Evolutionary conservation across 2,329 filamentous ascomycete genomes (phyloP).

Genomic region (Pezicula radicicola): DNA sequence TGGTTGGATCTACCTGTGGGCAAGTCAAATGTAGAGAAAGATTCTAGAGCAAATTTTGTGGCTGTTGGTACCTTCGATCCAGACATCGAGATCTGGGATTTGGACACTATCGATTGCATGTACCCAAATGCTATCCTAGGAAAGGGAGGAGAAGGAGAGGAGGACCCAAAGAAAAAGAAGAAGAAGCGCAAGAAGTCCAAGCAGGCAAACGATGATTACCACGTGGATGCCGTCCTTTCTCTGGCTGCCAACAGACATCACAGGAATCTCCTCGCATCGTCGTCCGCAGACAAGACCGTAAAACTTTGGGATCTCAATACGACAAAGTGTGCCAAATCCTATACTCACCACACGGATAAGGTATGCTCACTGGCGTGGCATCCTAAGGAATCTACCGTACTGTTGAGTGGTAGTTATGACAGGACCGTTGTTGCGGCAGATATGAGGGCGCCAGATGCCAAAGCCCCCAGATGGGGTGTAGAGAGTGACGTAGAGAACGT

Average conservation of each 20-base stretch:
- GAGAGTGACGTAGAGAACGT: slow-evolving; percentile 94
- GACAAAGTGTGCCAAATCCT: slow-evolving; percentile 89
- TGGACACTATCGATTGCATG: slow-evolving; percentile 96
- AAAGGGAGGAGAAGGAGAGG: slow-evolving; percentile 53
- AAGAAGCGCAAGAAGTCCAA: slow-evolving; percentile 90
- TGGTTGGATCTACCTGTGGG: slow-evolving; percentile 93
- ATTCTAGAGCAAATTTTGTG: slow-evolving; percentile 81
- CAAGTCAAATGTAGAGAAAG: slow-evolving; percentile 58
- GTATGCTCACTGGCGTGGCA: slow-evolving; percentile 97
- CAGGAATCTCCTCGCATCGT: slow-evolving; percentile 89
- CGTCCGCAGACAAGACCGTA: slow-evolving; percentile 93
- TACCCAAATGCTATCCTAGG: slow-evolving; percentile 96
- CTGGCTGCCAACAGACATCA: slow-evolving; percentile 91
- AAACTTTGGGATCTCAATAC: slow-evolving; percentile 98
- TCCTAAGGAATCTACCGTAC: slow-evolving; percentile 77
- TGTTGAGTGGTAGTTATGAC: slow-evolving; percentile 93
- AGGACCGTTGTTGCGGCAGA: slow-evolving; percentile 91
- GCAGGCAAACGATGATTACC: slow-evolving; percentile 87
- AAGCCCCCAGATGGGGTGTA: slow-evolving; percentile 82
- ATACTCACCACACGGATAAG: slow-evolving; percentile 94
- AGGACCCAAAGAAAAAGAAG: slow-evolving; percentile 63
- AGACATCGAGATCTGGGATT: slow-evolving; percentile 97
- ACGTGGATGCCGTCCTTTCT: slow-evolving; percentile 90
- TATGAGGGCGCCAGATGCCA: slow-evolving; percentile 87
- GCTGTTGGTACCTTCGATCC: slow-evolving; percentile 97